Evolutionary conservation across 2,329 filamentous ascomycete genomes (phyloP), one percentile per base, ranked within the genome.

Genomic region (Fusarium nisikadoi): DNA sequence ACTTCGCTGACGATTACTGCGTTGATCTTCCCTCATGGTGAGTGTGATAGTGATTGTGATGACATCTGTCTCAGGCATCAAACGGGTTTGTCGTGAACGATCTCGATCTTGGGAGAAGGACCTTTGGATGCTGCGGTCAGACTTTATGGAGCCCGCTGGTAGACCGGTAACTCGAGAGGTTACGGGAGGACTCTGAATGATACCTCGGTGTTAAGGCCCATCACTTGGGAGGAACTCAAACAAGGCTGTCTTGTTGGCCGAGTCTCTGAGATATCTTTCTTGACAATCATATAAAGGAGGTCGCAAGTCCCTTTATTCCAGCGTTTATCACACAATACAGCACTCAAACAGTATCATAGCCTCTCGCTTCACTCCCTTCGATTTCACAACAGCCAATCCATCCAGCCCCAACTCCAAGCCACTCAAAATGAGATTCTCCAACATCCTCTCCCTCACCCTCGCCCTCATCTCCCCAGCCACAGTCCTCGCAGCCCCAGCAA

Each of bases 131-230:
- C 2, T n/a, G 2, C 5, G 23, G 5, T 29, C 33, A 17, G 25
- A 7, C 13, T 2, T 1, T 29, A 20, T 20, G 14, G 10, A 10
- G 14, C 7, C 9, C 8, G 19, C 8, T 29, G 25, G 14, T 9
- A 6, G 4, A 23, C 10, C 5, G 35, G 20, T 7, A 2, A 3
- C 14, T 14, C 9, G 7, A 23, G 8, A 13, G 13, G 3, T 6
- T 39, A 25, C 2, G 8, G 8, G 4, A 4, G 8, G 13, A 4
- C 0, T 17, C 5, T 5, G 25, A 13, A 5, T 19, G 23, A 29
- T 39, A 2, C 14, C 4, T 19, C 1, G 35, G 25, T 0, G 0
- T 5, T 1, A 27, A n/a, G 2, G 10, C 23, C 4, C 1, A 3
- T 6, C 2, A 7, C 10, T 41, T 7, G 14, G 8, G 6, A 20